Evolutionary conservation across 352 stramenopile genomes (phyloP), one percentile per base, ranked within the genome.

Genomic region (Pythium inflatum): DNA sequence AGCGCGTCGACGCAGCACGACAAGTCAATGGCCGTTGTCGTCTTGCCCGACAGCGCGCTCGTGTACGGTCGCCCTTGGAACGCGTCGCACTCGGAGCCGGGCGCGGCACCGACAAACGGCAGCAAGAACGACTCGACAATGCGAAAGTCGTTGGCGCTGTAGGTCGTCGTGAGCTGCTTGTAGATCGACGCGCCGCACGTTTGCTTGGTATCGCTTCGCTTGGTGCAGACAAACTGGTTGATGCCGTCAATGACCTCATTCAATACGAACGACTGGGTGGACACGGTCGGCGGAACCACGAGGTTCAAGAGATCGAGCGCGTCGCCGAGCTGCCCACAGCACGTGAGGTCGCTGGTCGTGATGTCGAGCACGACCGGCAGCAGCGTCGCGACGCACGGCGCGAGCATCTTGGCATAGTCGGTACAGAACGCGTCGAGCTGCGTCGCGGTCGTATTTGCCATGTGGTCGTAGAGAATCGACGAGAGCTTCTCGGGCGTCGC

Each of bases 171-270:
- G 62, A 87, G 69, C 51, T 82, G 70, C 14, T 73, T 72, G 66
- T 76, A 87, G 34, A 80, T 75, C 8, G 73, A 77, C 49, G 72
- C 61, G 24, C 75, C 77, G 49, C 80, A 88, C 14, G 71, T 77
- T 34, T 74, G 50, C 33, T 67, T 58, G 3, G 68, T 68, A 25
- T 78, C 54, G 8, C 59, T 68, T 41, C 72, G 75, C 11, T 46
- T 76, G 12, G 80, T 71, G 59, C 80, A 88, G 34, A 85, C 74
- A 46, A 83, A 82, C 48, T 79, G 61, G 62, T 88, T 78, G 20
- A 85, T 49, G 6, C 78, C 78, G 62, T 88, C 75, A 16, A 84
- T 55, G 16, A 85, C 62, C 22, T 88, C 74, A 30, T 76, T 83
- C 20, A 85, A 49, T 8, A 88, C 13, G 55, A 85, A 88, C 51